These are phyloP conservation scores for Eucalyptus cloeziana DNA, from an alignment of 345 rosid species.

Conservation along the genomic window DNA sequence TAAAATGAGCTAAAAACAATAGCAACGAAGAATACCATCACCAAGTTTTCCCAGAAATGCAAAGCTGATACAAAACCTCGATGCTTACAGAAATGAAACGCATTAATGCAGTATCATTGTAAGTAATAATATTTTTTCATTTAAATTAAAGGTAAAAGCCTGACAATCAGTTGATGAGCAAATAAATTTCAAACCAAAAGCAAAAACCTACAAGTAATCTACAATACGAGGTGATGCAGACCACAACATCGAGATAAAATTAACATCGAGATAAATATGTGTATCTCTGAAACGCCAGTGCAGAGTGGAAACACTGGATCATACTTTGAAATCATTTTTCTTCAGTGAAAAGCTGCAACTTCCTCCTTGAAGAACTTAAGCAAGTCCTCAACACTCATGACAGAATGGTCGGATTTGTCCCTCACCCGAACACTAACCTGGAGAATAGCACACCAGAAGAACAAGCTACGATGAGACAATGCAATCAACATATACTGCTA, in stretches of 20 bases:
- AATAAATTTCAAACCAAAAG: not conserved
- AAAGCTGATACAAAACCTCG: not conserved
- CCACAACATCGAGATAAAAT: not conserved
- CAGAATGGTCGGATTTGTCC: slow-evolving; percentile 50
- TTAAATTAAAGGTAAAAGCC: not conserved
- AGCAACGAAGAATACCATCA: not conserved
- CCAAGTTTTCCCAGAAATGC: not conserved
- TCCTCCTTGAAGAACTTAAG: slow-evolving; percentile 48
- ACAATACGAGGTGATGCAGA: not conserved
- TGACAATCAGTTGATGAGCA: not conserved
- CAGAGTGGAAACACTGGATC: not conserved
- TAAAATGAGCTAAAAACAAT: not conserved
- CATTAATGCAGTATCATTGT: not conserved
- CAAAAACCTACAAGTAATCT: not conserved
- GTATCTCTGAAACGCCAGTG: not conserved
- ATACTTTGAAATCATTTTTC: not conserved
- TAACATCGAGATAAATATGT: not conserved
- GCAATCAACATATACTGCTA: not conserved
- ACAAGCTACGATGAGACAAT: not conserved
- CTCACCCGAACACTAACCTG: slow-evolving; percentile 84
- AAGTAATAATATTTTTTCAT: not conserved
- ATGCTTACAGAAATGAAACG: not conserved
- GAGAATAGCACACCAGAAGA: not conserved
- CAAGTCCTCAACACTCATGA: slow-evolving; percentile 45
- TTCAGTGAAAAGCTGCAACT: slow-evolving; percentile 37